Evolutionary conservation across 495 filamentous ascomycete species (phyloP).

Genomic region (Rusavskia elegans): DNA sequence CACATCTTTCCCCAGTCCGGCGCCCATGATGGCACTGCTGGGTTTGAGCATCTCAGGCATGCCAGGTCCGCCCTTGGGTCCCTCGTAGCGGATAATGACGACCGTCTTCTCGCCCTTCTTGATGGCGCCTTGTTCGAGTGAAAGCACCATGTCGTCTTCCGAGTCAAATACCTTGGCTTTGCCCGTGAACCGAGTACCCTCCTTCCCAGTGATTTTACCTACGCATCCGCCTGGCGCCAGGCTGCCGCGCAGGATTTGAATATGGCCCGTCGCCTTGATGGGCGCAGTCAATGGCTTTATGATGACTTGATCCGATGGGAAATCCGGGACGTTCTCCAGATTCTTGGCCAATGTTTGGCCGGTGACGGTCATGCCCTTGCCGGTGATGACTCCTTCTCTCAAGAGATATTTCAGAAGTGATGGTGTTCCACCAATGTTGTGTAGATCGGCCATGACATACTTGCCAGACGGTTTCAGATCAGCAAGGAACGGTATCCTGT

Average conservation of each 20-base stretch:
- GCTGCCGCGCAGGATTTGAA: constrained; percentile 87
- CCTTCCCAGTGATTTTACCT: constrained; percentile 97
- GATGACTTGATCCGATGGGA: constrained; percentile 74
- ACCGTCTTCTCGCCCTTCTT: constrained; percentile 97
- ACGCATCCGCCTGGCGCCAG: constrained; percentile 85
- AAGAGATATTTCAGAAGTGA: constrained; percentile 82
- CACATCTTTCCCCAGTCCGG: constrained; percentile 67
- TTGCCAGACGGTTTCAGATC: constrained; percentile 96
- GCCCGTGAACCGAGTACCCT: constrained; percentile 76
- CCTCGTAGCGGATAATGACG: constrained; percentile 93
- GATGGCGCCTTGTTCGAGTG: constrained; percentile 66
- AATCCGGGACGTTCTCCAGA: constrained; percentile 57
- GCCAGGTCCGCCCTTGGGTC: constrained; percentile 15
- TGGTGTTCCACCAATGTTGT: constrained; percentile 82
- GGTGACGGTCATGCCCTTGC: constrained; percentile 80
- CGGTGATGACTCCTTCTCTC: constrained; percentile 77
- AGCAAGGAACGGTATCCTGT: constrained; percentile 82
- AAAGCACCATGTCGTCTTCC: constrained; percentile 64
- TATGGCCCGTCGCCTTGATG: constrained; percentile 88
- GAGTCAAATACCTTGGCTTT: constrained; percentile 77
- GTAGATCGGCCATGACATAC: constrained; percentile 87
- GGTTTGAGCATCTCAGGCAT: constrained; percentile 89
- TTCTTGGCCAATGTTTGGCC: constrained; percentile 90
- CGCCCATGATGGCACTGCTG: constrained; percentile 69
- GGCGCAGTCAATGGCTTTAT: constrained; percentile 84